Conservation (phyloP, 2,329 filamentous ascomycete species). For the Clarireedia monteithiana region DNA sequence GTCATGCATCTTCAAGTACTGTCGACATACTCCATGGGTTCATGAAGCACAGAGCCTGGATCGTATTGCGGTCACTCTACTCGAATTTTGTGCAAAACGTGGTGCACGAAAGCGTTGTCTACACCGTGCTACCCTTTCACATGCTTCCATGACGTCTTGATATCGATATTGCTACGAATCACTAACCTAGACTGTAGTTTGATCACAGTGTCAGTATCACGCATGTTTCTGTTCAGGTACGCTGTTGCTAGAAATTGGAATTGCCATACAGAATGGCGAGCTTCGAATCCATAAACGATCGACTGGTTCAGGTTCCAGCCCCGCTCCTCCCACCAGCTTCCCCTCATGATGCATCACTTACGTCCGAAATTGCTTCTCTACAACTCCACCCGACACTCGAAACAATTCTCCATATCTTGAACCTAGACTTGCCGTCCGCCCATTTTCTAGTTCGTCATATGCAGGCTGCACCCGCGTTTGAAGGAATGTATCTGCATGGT, state of each 20-base stretch:
- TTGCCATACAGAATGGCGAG: neutral
- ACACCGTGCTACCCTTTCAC: too few relatives aligned
- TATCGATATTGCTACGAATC: neutral
- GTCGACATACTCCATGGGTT: neutral
- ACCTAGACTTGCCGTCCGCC: constrained; percentile 40
- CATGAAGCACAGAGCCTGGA: neutral
- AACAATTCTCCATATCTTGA: constrained; percentile 42
- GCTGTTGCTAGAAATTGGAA: neutral
- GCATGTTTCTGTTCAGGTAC: neutral
- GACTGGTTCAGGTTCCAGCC: constrained; percentile 9
- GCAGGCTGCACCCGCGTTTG: constrained; percentile 39
- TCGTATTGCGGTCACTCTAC: neutral
- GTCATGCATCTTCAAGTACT: neutral
- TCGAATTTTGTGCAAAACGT: neutral
- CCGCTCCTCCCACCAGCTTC: constrained; percentile 24
- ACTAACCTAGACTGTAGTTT: neutral
- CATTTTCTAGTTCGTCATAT: constrained; percentile 46
- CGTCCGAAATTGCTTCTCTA: constrained; percentile 26
- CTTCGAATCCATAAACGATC: neutral
- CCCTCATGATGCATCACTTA: constrained; percentile 15
- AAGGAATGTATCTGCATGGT: constrained; percentile 44
- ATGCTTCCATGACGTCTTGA: neutral
- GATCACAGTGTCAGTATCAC: neutral
- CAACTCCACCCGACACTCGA: constrained; percentile 41
- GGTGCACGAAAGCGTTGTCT: neutral